Evolutionary conservation across 805 yeast species (phyloP).

Genomic region (Teunomyces aglyptinius): DNA sequence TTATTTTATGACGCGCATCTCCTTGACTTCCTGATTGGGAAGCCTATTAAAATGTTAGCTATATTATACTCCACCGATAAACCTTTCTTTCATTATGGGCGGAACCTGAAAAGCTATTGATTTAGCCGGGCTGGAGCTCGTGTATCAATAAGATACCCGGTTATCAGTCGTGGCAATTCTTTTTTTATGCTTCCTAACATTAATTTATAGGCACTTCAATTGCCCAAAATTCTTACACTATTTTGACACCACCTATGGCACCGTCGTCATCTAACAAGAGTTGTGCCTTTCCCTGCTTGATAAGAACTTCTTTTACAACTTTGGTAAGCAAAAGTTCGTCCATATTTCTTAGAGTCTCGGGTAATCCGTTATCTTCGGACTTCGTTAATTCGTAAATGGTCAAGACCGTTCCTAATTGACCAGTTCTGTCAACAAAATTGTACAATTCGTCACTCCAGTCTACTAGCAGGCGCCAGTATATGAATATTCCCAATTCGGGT

Average conservation of each 20-base stretch:
- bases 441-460: conserved; percentile 40
- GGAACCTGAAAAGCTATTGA: conserved; percentile 12
- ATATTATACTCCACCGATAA: conserved; percentile 10
- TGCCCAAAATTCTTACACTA: conserved; percentile 33
- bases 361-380: conserved; percentile 54
- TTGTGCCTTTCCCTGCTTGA: conserved; percentile 70
- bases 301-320: conserved; percentile 54
- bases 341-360: conserved; percentile 61
- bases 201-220: neutral
- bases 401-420: conserved; percentile 72
- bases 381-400: conserved; percentile 78
- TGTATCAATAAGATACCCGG: conserved; percentile 5
- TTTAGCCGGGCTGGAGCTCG: conserved; percentile 2
- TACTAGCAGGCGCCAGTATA: conserved; percentile 56
- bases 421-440: conserved; percentile 56
- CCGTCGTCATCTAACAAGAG: conserved; percentile 66
- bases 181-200: neutral
- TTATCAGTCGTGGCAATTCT: neutral
- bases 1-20: conserved; percentile 1
- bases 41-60: conserved; percentile 7
- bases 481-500: conserved; percentile 65
- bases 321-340: conserved; percentile 54
- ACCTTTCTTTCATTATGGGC: neutral
- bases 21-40: conserved; percentile 5
- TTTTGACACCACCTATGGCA: conserved; percentile 75